Percentiles rank a stretch among this genome's conserved stretches.
Conservation (phyloP, 225 moss, liverwort and hornwort species). For the Bryum argenteum region DNA sequence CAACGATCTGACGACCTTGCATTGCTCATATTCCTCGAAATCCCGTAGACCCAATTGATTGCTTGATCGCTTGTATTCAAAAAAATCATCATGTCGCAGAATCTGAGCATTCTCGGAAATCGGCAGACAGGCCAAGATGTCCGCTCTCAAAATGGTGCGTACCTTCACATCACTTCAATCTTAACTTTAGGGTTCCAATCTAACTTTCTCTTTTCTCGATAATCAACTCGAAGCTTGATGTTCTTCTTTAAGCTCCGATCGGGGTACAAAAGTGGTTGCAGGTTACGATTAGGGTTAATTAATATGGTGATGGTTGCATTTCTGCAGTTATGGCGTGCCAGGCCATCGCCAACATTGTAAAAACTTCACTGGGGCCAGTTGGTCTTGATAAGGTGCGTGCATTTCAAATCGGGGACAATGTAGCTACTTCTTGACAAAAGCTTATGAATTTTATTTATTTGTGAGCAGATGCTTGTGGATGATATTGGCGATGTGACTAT, state of each 20-base stretch:
- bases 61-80: conserved; percentile 5
- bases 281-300: conserved; percentile 9
- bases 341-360: conserved; percentile 91
- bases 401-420: neutral
- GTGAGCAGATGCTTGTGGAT: conserved; percentile 86
- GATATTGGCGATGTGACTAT: conserved; percentile 96
- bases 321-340: conserved; percentile 91
- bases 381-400: conserved; percentile 81
- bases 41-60: neutral
- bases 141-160: conserved; percentile 81
- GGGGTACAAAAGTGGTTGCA: neutral
- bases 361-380: conserved; percentile 86
- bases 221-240: too few species aligned
- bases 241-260: too few species aligned
- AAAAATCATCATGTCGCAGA: conserved; percentile 62
- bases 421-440: conserved; percentile 12
- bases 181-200: conserved; percentile 23
- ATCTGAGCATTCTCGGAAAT: conserved; percentile 78
- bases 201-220: neutral
- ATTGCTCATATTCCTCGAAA: neutral
- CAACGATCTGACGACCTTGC: neutral
- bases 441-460: too few species aligned
- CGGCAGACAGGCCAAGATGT: conserved; percentile 96
- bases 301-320: conserved; percentile 16
- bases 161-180: neutral